Evolutionary conservation across 345 rosid genomes (phyloP).

Genomic region (Salix koriyanagi): DNA sequence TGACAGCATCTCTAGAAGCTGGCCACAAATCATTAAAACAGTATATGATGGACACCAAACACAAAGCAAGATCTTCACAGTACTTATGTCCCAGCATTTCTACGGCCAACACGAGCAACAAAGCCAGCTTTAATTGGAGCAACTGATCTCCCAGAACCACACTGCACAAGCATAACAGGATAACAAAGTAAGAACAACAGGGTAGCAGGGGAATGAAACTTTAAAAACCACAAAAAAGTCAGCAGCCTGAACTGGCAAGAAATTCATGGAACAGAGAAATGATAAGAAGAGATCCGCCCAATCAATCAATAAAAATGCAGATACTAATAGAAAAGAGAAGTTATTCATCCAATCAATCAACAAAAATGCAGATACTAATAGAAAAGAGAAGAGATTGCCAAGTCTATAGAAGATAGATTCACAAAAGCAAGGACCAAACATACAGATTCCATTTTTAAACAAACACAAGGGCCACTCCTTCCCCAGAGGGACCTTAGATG

Average conservation of each 20-base stretch:
- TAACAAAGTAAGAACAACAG: neutral
- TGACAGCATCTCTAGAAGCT: neutral
- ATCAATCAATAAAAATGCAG: neutral
- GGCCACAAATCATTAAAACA: neutral
- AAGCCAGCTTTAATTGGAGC: constrained; percentile 95
- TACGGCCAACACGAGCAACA: constrained; percentile 96
- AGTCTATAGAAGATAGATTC: neutral
- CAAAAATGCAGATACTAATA: neutral
- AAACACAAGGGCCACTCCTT: neutral
- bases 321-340: neutral
- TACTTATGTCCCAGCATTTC: constrained; percentile 56
- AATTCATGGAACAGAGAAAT: neutral
- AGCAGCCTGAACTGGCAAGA: neutral
- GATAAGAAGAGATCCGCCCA: neutral
- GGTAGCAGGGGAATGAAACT: neutral
- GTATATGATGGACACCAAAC: neutral
- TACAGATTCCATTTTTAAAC: neutral
- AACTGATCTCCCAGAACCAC: constrained; percentile 94
- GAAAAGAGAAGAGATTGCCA: neutral
- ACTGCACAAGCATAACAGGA: constrained; percentile 41
- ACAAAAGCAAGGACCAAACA: neutral
- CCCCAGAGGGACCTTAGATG: neutral
- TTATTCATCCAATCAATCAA: no score
- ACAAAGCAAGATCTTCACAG: neutral
- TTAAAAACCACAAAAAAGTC: neutral